These are phyloP conservation scores for Stephania japonica DNA, from an alignment of 164 flowering plant genomes.

Conservation along the genomic window DNA sequence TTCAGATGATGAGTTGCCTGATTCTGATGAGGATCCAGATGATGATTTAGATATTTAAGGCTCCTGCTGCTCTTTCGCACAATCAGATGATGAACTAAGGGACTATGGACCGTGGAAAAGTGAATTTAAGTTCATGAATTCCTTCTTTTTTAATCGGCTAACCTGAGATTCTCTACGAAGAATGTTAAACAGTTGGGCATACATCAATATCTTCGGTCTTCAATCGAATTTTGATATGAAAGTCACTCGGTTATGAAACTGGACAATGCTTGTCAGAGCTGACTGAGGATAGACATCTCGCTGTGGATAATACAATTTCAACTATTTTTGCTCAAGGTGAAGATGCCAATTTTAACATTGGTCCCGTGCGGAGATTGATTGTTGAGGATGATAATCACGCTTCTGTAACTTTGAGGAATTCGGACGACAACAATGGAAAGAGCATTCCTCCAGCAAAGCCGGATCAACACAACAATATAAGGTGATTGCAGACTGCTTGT, in stretches of 20 bases:
- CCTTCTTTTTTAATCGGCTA: neutral
- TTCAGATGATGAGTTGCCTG: conserved; percentile 90
- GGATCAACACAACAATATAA: no score
- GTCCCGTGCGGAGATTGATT: neutral
- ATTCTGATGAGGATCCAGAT: conserved; percentile 98
- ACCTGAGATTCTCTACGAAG: neutral
- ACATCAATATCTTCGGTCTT: neutral
- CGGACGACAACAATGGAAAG: neutral
- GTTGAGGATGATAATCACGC: neutral
- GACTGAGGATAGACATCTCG: neutral
- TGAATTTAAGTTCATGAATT: neutral
- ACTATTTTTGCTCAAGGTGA: neutral
- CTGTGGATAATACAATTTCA: neutral
- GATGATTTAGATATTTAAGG: conserved; percentile 92
- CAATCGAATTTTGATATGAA: neutral
- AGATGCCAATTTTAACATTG: neutral
- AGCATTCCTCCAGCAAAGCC: neutral
- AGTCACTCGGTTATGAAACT: neutral
- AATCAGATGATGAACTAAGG: neutral
- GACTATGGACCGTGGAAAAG: neutral
- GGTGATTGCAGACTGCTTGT: no score
- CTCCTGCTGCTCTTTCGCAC: neutral
- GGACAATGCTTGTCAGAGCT: neutral
- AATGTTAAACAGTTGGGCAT: no score
- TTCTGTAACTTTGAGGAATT: neutral